Base-by-base conservation (phyloP, 2,329 filamentous ascomycete species). In the Cordyceps pruinosa region DNA sequence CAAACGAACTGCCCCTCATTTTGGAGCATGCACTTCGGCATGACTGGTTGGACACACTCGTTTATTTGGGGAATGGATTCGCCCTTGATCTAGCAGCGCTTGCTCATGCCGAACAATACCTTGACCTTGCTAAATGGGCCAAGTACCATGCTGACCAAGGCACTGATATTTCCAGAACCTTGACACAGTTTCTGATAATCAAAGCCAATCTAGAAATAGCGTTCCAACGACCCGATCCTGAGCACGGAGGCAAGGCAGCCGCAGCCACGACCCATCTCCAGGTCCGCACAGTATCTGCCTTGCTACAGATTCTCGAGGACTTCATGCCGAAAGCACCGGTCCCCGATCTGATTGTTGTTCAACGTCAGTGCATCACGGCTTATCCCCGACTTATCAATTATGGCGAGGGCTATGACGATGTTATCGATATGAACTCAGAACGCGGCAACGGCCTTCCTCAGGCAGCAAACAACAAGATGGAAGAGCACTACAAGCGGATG, bases 361-460 rank as follows among this genome's bases (percentile, higher is more conserved):
- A 97, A 72, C 84, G 93, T 32, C 84, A 86, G 54, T 97, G 92
- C 70, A 91, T 99, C 61, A 92, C 92, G 57, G 87, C 89, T 1
- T 99, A 97, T 65, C 95, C 94, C 8, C 83, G 94, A 44, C 76
- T 99, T 30, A 96, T 99, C 76, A 99, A 99, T 67, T 97, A 96
- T 64, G 92, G 91, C 2, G 90, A 96, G 72, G 91, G 89, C 4
- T 92, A 88, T 61, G 91, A 99, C 70, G 89, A 94, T 58, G 85
- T 97, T 42, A 92, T 99, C 62, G 90, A 97, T 66, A 79, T 81
- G 10, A 96, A 95, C 67, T 88, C 90, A 45, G 82, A 85, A 64
- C 83, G 87, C 21, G 86, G 89, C n/a, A 96, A 97, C 66, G 80
- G 83, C 1, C 80, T 99, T 1, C 87, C 92, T 0, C 78, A 82